phyloP scores from a whole-genome alignment of 2,329 filamentous ascomycete genomes.

The Apiospora rasikravindrae region DNA sequence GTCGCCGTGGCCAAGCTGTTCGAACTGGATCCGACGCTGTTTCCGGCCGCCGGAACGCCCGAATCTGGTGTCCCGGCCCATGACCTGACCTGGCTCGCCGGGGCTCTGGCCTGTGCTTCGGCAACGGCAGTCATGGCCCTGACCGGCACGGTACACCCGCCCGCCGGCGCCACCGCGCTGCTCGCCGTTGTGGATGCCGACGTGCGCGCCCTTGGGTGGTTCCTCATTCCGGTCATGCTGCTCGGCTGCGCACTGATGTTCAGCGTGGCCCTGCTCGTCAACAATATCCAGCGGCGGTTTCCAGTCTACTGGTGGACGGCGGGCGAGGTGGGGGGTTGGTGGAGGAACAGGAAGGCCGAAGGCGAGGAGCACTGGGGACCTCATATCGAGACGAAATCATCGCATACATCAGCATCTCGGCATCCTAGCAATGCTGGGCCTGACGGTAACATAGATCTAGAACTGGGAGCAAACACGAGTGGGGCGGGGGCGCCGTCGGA shows the following conservation, averaged over 20 bases:
- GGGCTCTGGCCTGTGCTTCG: slow-evolving; percentile 67
- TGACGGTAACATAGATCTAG: neutral
- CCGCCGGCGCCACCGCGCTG: slow-evolving; percentile 75
- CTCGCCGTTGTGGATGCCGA: slow-evolving; percentile 66
- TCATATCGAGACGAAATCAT: neutral
- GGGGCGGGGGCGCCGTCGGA: neutral
- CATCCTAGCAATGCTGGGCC: neutral
- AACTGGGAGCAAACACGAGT: neutral
- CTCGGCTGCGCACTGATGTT: slow-evolving; percentile 68
- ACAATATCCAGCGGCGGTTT: slow-evolving; percentile 71
- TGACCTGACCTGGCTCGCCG: slow-evolving; percentile 66
- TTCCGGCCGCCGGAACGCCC: neutral
- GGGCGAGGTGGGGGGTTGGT: slow-evolving; percentile 30
- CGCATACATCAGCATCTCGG: neutral
- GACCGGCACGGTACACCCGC: slow-evolving; percentile 76
- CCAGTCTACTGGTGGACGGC: slow-evolving; percentile 75
- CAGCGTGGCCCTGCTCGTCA: slow-evolving; percentile 65
- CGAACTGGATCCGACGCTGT: slow-evolving; percentile 41
- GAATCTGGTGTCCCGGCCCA: slow-evolving; percentile 45
- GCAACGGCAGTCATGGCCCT: slow-evolving; percentile 70
- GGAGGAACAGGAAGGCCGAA: neutral
- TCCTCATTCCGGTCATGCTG: slow-evolving; percentile 65
- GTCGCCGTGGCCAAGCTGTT: slow-evolving; percentile 71
- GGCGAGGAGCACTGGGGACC: neutral
- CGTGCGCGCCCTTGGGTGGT: slow-evolving; percentile 68